Conservation (phyloP, 2,329 filamentous ascomycete species). For the Pyrenochaeta sp. region DNA sequence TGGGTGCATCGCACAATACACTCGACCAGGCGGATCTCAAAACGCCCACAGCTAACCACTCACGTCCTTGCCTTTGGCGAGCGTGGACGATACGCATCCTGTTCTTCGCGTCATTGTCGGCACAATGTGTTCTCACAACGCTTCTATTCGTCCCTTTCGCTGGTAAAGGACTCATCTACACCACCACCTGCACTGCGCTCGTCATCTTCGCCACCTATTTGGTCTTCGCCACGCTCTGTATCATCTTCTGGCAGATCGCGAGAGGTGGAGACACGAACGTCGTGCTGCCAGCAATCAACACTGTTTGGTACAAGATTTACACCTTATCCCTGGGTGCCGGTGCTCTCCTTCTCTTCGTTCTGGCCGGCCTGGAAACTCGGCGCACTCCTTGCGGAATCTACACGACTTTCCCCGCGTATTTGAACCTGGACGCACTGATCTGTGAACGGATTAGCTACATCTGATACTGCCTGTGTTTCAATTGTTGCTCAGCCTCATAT, state of each 20-base stretch:
- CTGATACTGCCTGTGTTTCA: not conserved
- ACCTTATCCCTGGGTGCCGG: not conserved
- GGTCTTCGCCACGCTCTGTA: not conserved
- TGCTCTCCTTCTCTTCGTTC: not conserved
- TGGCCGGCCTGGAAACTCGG: constrained; percentile 1
- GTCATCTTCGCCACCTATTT: not conserved
- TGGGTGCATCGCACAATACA: not conserved
- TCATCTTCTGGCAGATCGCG: not conserved
- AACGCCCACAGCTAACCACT: not conserved
- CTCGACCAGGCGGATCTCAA: not conserved
- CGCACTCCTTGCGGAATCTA: not conserved
- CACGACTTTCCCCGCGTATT: not conserved
- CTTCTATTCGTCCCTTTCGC: too few species aligned
- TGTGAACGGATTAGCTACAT: not conserved
- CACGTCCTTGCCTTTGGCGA: not conserved
- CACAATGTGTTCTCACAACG: too few species aligned
- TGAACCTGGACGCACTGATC: not conserved
- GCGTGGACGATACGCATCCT: too few species aligned
- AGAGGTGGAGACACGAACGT: not conserved
- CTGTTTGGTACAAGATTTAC: not conserved
- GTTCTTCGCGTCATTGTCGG: too few species aligned
- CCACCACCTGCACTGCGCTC: too few species aligned
- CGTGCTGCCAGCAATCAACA: constrained; percentile 1
- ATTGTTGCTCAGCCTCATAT: not conserved
- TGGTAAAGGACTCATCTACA: too few species aligned